These are phyloP conservation scores for Aspergillus amoenus DNA, from an alignment of 2,329 filamentous ascomycete species.

Conservation along the genomic window DNA sequence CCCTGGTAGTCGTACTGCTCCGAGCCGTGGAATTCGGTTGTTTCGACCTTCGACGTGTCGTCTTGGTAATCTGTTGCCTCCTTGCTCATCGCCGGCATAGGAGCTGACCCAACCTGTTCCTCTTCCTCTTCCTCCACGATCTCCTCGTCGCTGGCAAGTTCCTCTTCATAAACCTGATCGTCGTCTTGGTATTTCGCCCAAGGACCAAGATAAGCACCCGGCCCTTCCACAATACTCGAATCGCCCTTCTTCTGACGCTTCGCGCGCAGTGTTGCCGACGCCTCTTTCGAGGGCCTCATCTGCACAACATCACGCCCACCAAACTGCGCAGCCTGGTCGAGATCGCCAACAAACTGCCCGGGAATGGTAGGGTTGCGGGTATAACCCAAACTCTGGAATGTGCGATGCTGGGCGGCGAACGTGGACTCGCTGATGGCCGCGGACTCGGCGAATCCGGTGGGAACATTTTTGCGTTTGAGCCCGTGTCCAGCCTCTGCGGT, in stretches of 20 bases:
- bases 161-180: slow-evolving; percentile 68
- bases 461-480: slow-evolving; percentile 75
- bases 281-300: slow-evolving; percentile 65
- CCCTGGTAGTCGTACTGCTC: slow-evolving; percentile 90
- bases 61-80: slow-evolving; percentile 51
- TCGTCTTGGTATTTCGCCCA: slow-evolving; percentile 85
- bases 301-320: slow-evolving; percentile 55
- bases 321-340: slow-evolving; percentile 43
- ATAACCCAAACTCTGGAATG: slow-evolving; percentile 66
- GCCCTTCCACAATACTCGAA: slow-evolving; percentile 78
- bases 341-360: slow-evolving; percentile 49
- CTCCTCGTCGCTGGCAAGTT: slow-evolving; percentile 76
- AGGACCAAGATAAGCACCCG: slow-evolving; percentile 85
- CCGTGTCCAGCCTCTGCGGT: slow-evolving; percentile 53
- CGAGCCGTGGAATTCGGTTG: slow-evolving; percentile 80
- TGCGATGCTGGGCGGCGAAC: slow-evolving; percentile 83
- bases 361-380: slow-evolving; percentile 49
- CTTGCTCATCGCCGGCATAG: slow-evolving; percentile 51
- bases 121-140: slow-evolving; percentile 58
- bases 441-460: slow-evolving; percentile 85
- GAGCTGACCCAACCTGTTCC: slow-evolving; percentile 41
- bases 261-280: slow-evolving; percentile 65
- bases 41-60: slow-evolving; percentile 68
- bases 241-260: slow-evolving; percentile 84
- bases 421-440: slow-evolving; percentile 86